These are phyloP conservation scores for Xylaria nigripes DNA, from an alignment of 495 filamentous ascomycete genomes.

Conservation along the genomic window DNA sequence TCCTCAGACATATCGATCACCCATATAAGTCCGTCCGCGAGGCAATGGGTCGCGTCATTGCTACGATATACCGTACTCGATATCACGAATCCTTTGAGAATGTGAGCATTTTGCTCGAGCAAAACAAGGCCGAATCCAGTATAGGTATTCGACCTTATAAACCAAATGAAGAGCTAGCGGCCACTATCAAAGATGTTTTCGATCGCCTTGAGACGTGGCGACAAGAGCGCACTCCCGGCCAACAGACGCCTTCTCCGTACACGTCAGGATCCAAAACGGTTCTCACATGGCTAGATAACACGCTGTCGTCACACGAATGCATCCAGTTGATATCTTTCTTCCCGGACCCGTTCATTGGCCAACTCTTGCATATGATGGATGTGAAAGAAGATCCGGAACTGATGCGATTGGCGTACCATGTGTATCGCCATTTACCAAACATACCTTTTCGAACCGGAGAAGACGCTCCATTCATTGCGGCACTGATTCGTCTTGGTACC, in stretches of 20 bases:
- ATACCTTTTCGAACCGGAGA: slow-evolving; percentile 85
- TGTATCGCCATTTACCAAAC: slow-evolving; percentile 94
- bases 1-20: slow-evolving; percentile 86
- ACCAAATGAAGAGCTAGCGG: slow-evolving; percentile 64
- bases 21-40: slow-evolving; percentile 96
- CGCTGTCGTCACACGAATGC: slow-evolving; percentile 85
- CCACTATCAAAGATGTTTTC: slow-evolving; percentile 70
- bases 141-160: slow-evolving; percentile 79
- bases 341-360: slow-evolving; percentile 76
- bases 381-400: slow-evolving; percentile 97
- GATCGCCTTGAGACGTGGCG: slow-evolving; percentile 79
- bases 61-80: slow-evolving; percentile 75
- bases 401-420: slow-evolving; percentile 89
- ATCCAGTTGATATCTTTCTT: slow-evolving; percentile 88
- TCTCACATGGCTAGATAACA: slow-evolving; percentile 87
- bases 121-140: slow-evolving; percentile 69
- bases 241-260: slow-evolving; percentile 89
- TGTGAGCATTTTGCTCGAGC: slow-evolving; percentile 62
- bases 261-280: slow-evolving; percentile 95
- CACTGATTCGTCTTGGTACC: slow-evolving; percentile 81
- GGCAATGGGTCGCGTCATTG: slow-evolving; percentile 83
- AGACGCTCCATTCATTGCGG: slow-evolving; percentile 71
- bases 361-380: slow-evolving; percentile 99
- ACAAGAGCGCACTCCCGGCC: slow-evolving; percentile 71
- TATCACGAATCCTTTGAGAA: slow-evolving; percentile 89